phyloP scores from a whole-genome alignment of 2,329 filamentous ascomycete species.

The Clarireedia paspali region DNA sequence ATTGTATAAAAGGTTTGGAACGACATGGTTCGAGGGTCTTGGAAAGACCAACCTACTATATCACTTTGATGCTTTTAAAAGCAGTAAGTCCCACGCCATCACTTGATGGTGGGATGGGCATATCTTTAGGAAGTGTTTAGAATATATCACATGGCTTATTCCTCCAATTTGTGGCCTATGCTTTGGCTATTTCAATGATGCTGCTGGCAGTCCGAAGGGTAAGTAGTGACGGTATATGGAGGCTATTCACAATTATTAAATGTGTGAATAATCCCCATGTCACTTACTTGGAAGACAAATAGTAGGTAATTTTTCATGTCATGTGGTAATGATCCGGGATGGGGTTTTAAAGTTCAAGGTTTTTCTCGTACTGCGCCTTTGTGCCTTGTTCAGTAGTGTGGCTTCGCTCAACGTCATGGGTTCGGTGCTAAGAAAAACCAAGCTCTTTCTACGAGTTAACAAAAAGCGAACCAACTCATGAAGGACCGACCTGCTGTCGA shows the following conservation, averaged over 20 bases:
- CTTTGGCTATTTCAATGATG: background rate
- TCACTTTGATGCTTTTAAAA: conserved; percentile 4
- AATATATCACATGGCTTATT: conserved; percentile 4
- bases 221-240: background rate
- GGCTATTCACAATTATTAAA: too few relatives aligned
- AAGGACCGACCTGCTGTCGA: too few relatives aligned
- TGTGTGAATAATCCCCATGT: too few relatives aligned
- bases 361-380: too few relatives aligned
- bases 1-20: conserved; percentile 10
- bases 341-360: too few relatives aligned
- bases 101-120: background rate
- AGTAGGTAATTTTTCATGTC: too few relatives aligned
- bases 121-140: conserved; percentile 4
- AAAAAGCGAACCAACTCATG: background rate
- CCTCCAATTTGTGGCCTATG: background rate
- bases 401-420: conserved; percentile 9
- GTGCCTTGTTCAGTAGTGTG: background rate
- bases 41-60: background rate
- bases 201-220: background rate
- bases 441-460: conserved; percentile 5
- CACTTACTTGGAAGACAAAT: too few relatives aligned
- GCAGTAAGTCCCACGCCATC: background rate
- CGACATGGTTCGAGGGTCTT: background rate
- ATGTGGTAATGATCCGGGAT: too few relatives aligned
- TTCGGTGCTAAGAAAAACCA: conserved; percentile 1